These are phyloP conservation scores for Phlyctochytrium arcticum DNA, from an alignment of 192 early-diverging fungal species.

Conservation along the genomic window DNA sequence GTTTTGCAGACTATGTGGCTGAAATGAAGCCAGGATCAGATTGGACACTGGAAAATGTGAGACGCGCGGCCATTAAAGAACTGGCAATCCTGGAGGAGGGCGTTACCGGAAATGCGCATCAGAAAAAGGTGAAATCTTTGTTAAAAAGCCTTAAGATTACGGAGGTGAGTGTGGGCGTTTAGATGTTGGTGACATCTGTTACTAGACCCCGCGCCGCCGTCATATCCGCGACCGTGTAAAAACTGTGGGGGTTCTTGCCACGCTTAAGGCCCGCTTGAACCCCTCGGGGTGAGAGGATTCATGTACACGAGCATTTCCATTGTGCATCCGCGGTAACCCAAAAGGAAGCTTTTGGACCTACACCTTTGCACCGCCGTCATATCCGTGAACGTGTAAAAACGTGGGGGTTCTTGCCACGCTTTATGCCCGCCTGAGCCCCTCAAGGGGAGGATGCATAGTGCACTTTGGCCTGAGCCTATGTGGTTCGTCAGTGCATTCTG, in stretches of 20 bases:
- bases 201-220: conserved; percentile 4
- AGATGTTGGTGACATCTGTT: not conserved
- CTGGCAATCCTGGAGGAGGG: conserved; percentile 1
- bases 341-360: not conserved
- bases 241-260: conserved; percentile 9
- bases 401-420: not conserved
- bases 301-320: conserved; percentile 5
- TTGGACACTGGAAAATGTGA: not conserved
- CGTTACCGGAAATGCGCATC: not conserved
- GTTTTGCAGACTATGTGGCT: not conserved
- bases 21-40: not conserved
- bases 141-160: not conserved
- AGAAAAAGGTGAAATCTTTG: not conserved
- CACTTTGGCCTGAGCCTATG: not conserved
- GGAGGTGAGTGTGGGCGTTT: not conserved
- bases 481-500: not conserved
- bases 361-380: not conserved
- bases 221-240: conserved; percentile 4
- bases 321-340: conserved; percentile 4
- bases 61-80: not conserved
- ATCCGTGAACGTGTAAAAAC: not conserved
- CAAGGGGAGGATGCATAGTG: conserved; percentile 6
- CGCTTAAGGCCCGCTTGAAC: conserved; percentile 4
- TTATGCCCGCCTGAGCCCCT: not conserved
- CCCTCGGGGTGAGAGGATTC: conserved; percentile 6